phyloP scores from a whole-genome alignment of 805 yeast genomes.

The Saccharomycopsis olivae region DNA sequence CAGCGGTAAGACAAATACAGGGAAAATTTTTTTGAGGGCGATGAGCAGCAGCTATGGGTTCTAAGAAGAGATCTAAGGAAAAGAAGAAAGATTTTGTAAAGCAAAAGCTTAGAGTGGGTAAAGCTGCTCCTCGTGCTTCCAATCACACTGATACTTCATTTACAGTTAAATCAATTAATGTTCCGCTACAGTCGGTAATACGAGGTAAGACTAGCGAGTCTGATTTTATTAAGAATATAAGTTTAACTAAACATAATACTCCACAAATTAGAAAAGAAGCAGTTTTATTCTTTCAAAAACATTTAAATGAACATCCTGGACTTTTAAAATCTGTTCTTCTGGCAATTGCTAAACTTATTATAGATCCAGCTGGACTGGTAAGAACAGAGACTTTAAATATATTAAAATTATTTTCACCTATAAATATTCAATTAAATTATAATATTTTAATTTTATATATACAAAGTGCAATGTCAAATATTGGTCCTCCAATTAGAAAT shows the following conservation, averaged over 20 bases:
- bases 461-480: constrained; percentile 90
- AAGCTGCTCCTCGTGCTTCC: constrained; percentile 55
- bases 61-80: constrained; percentile 39
- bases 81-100: constrained; percentile 70
- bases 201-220: constrained; percentile 5
- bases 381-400: constrained; percentile 8
- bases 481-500: constrained; percentile 61
- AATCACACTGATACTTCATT: constrained; percentile 84
- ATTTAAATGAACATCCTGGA: constrained; percentile 13
- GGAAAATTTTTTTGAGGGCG: not conserved
- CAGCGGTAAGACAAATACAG: too few species aligned
- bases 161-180: constrained; percentile 38
- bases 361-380: constrained; percentile 11
- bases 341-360: constrained; percentile 14
- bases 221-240: constrained; percentile 11
- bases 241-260: constrained; percentile 17
- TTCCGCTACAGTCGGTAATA: constrained; percentile 16
- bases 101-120: constrained; percentile 81
- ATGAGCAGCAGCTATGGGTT: too few species aligned
- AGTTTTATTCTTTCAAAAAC: constrained; percentile 9
- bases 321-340: constrained; percentile 7
- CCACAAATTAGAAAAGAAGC: constrained; percentile 17
- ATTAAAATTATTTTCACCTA: constrained; percentile 3
- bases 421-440: constrained; percentile 14
- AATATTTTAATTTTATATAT: constrained; percentile 53